Conservation (phyloP, 305 asterid species). For the Fraxinus sp. region DNA sequence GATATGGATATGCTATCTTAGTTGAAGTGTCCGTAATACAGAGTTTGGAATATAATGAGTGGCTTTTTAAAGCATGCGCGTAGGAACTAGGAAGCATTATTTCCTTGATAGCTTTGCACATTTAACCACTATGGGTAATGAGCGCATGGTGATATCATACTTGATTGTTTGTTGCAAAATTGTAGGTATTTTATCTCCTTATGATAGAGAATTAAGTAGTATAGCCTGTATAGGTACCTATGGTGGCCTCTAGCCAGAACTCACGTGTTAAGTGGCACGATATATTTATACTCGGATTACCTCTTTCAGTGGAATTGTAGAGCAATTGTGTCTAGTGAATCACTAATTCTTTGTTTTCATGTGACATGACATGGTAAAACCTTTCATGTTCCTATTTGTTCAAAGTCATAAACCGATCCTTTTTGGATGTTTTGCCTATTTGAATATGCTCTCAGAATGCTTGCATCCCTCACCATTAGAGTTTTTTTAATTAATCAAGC, state of each 20-base stretch:
- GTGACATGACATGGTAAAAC: conserved; percentile 2
- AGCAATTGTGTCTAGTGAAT: not conserved
- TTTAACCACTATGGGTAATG: not conserved
- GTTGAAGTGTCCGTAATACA: too few species aligned
- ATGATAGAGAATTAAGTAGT: not conserved
- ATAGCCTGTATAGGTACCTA: not conserved
- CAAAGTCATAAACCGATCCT: not conserved
- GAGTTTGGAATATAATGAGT: not conserved
- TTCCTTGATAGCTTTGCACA: not conserved
- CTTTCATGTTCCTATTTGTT: not conserved
- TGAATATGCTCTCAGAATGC: not conserved
- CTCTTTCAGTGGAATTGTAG: not conserved
- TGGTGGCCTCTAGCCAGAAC: not conserved
- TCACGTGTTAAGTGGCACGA: not conserved
- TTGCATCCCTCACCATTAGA: not conserved
- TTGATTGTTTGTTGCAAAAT: not conserved
- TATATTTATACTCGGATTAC: not conserved
- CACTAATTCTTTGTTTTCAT: not conserved
- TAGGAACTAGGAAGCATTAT: not conserved
- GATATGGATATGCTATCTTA: too few species aligned
- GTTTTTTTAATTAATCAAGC: not conserved
- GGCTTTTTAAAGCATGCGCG: not conserved
- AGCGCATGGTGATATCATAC: not conserved
- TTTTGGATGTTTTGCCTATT: not conserved
- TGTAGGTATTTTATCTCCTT: not conserved